Base-by-base conservation (phyloP, 2,329 filamentous ascomycete genomes). In the Neofusicoccum parvum region DNA sequence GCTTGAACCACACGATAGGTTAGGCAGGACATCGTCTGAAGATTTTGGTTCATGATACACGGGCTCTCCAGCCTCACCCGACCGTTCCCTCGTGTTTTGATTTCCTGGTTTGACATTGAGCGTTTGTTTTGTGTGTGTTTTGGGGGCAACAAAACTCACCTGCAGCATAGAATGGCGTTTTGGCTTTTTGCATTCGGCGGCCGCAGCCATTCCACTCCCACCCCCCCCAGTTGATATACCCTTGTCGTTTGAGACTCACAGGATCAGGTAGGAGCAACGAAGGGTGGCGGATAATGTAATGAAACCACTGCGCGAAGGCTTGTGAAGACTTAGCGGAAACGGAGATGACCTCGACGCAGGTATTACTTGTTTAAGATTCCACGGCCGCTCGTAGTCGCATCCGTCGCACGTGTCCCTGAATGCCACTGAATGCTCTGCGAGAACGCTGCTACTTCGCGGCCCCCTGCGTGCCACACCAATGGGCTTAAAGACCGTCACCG, bases 1-100 rank as follows among this genome's bases (percentile, higher is more conserved):
- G 23, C 65, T 66, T 15, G 65, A 66, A 36, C 64, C 64, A 14
- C 64, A 65, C n/a, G 64, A 65, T 60, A 59, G 54, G 54, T 51
- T 65, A 49, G 64, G 64, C 46, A 36, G 49, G 45, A 45, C 53
- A 32, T 50, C 51, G n/a, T 65, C 64, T 23, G 64, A 65, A 53
- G 64, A 65, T 27, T 59, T 65, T 32, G 53, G 34, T 23, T 51
- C 53, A 48, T 65, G 53, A 65, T 60, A 48, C 56, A 51, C 43
- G 37, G 43, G 45, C 43, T 60, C 4, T 23, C 6, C 41, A 60
- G 56, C 56, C 32, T 36, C 27, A 14, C n/a, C 17, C 56, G 56
- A 37, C 56, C 37, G 5, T 60, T 20, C 27, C 41, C 56, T 48
- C 3, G 11, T 27, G 43, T 48, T 15, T 48, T 46, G 15, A 48